These are phyloP conservation scores for Cerioporus squamosus DNA, from an alignment of 1,284 basidiomycete species.

Conservation along the genomic window DNA sequence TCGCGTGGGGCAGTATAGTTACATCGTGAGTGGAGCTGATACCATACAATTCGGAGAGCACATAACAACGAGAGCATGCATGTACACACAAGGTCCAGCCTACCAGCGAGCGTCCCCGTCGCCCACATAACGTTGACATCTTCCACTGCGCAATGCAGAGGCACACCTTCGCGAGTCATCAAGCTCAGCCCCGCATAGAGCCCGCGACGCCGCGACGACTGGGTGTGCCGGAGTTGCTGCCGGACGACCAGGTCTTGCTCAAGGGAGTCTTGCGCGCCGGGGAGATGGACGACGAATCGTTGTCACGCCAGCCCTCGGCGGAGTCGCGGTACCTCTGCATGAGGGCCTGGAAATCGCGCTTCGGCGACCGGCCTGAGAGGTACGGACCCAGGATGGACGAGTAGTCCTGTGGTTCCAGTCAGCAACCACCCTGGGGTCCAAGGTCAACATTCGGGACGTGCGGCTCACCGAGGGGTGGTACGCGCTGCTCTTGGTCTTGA, in stretches of 20 bases:
- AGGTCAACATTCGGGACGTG: too few species aligned
- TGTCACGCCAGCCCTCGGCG: constrained; percentile 16
- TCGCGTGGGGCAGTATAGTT: too few species aligned
- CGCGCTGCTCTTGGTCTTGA: constrained; percentile 19
- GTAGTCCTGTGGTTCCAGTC: constrained; percentile 13
- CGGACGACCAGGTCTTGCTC: background rate
- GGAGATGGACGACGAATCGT: background rate
- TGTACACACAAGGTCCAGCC: too few species aligned
- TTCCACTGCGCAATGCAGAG: too few species aligned
- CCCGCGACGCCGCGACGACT: background rate
- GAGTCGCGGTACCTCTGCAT: constrained; percentile 24
- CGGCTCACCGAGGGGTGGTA: constrained; percentile 12
- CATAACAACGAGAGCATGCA: too few species aligned
- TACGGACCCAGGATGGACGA: constrained; percentile 11
- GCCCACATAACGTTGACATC: too few species aligned
- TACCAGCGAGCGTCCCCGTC: too few species aligned
- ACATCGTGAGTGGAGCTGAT: too few species aligned
- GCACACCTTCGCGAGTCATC: too few species aligned
- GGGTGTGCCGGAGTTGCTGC: background rate
- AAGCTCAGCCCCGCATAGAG: background rate
- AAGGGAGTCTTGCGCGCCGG: constrained; percentile 3
- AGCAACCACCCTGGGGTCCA: background rate
- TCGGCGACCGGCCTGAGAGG: constrained; percentile 15
- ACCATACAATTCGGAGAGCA: too few species aligned
- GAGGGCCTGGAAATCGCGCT: constrained; percentile 25